phyloP scores from a whole-genome alignment of 495 filamentous ascomycete genomes.

The Hyaloscypha bicolor region DNA sequence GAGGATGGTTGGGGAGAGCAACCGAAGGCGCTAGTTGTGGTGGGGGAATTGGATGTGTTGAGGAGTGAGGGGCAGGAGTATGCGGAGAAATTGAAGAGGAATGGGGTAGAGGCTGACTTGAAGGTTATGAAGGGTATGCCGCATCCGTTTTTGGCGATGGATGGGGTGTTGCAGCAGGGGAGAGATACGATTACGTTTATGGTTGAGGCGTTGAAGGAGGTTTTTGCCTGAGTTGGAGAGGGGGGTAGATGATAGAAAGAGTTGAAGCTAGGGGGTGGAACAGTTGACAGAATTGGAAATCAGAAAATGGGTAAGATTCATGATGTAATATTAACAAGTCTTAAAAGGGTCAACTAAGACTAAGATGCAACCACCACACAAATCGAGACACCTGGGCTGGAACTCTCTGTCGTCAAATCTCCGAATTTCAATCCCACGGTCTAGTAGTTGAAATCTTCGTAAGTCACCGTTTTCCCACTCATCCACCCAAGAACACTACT shows the following conservation, averaged over 20 bases:
- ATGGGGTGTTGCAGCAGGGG: slow-evolving; percentile 54
- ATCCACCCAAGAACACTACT: slow-evolving; percentile 63
- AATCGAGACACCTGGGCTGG: too few species aligned
- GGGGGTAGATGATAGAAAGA: neutral
- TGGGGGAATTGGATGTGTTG: slow-evolving; percentile 59
- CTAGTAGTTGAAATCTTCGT: slow-evolving; percentile 63
- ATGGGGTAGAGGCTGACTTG: slow-evolving; percentile 51
- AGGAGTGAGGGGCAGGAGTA: slow-evolving; percentile 55
- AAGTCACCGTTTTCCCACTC: slow-evolving; percentile 59
- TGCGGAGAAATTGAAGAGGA: slow-evolving; percentile 48
- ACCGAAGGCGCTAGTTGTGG: slow-evolving; percentile 54
- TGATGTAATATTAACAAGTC: too few species aligned
- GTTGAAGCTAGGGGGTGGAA: neutral
- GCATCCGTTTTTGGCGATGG: slow-evolving; percentile 65
- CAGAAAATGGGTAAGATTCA: neutral
- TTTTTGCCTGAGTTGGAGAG: slow-evolving; percentile 26
- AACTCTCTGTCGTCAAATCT: too few species aligned
- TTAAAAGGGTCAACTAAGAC: too few species aligned
- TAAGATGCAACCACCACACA: too few species aligned
- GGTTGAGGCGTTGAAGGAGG: slow-evolving; percentile 51
- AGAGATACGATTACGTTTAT: slow-evolving; percentile 55
- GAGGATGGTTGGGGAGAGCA: slow-evolving; percentile 45
- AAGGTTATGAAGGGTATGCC: slow-evolving; percentile 62
- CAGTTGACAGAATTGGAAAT: neutral
- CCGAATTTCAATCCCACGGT: neutral